Percentiles rank a stretch among this genome's conserved stretches.
Conservation (phyloP, 2,329 filamentous ascomycete species). For the Ceratocystis albifundus region DNA sequence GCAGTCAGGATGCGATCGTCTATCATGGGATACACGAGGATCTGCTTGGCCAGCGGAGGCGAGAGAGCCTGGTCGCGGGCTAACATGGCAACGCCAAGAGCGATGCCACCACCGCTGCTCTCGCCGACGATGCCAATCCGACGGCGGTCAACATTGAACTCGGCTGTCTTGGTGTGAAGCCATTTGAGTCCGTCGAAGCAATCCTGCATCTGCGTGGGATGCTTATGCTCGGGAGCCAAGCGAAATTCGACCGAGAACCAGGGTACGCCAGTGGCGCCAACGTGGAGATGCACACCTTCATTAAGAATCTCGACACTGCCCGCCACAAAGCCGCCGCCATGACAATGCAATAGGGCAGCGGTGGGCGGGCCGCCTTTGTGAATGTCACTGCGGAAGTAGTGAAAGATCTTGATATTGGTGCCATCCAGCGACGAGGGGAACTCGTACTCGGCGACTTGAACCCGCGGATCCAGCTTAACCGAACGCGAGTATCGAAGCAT, state of each 20-base stretch:
- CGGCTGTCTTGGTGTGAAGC: constrained; percentile 26
- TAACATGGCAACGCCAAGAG: constrained; percentile 32
- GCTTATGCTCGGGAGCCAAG: constrained; percentile 34
- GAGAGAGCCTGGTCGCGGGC: constrained; percentile 27
- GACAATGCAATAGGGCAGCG: constrained; percentile 31
- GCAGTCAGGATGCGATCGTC: constrained; percentile 27
- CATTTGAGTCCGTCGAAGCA: constrained; percentile 29
- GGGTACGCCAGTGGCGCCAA: constrained; percentile 32
- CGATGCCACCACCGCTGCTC: constrained; percentile 25
- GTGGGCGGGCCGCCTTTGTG: constrained; percentile 10
- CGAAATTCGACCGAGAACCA: constrained; percentile 34
- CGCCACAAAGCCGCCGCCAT: constrained; percentile 35
- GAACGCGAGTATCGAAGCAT: constrained; percentile 17
- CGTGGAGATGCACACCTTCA: constrained; percentile 29
- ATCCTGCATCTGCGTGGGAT: constrained; percentile 32
- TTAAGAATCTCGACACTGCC: constrained; percentile 30
- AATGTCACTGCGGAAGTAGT: constrained; percentile 12
- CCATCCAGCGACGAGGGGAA: constrained; percentile 12
- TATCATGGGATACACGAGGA: constrained; percentile 31
- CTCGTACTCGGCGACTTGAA: constrained; percentile 10
- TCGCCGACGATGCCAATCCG: constrained; percentile 26
- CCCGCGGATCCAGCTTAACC: constrained; percentile 5
- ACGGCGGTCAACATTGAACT: constrained; percentile 25
- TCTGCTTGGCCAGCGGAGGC: constrained; percentile 28
- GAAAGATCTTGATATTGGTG: constrained; percentile 13